Evolutionary conservation across 2,329 filamentous ascomycete species (phyloP), one percentile per base, ranked within the genome.

Genomic region (Chaetothyriales sp.): DNA sequence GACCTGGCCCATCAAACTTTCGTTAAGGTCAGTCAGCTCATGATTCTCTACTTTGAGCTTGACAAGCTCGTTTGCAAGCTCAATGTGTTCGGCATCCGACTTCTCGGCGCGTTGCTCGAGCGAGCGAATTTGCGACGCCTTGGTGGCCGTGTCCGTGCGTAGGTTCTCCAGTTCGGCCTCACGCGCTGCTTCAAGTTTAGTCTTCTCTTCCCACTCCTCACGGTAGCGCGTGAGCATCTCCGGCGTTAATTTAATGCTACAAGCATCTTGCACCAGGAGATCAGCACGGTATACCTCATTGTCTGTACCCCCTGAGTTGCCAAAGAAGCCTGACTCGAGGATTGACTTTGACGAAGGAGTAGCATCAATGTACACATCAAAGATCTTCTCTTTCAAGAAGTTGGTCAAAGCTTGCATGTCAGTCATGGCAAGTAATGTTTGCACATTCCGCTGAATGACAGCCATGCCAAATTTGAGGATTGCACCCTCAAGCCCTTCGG

Each of bases 201-300:
- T 84, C 69, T 88, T 88, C 62, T 95, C 90, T 64, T 94, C 87
- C 89, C 89, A 98, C 63, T 98, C 92, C 0, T 75, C 64, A 0
- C 83, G 83, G 65, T 96, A 98, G 2, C 75, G 70, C 61, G 84
- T 84, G 19, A 98, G 78, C 61, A 84, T 80, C 61, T 93, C 85
- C 0, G 86, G 81, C 0, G 86, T 86, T 43, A 98, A 80, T 62
- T 86, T 84, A 48, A 96, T 76, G 32, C 85, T 83, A 63, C 89
- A 95, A 0, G 92, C 92, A 66, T 98, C 92, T 53, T 85, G 84
- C 12, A 98, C 86, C 54, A 98, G 79, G 60, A 92, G 81, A 65
- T 98, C 92, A 15, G 92, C 92, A 47, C 89, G 82, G 65, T 98
- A 98, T 5, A 98, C 80, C 64, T 95, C 92, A 67, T 95, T 95